Conservation (phyloP, 371 early-diverging fungal species). For the Saksenaea oblongispora region DNA sequence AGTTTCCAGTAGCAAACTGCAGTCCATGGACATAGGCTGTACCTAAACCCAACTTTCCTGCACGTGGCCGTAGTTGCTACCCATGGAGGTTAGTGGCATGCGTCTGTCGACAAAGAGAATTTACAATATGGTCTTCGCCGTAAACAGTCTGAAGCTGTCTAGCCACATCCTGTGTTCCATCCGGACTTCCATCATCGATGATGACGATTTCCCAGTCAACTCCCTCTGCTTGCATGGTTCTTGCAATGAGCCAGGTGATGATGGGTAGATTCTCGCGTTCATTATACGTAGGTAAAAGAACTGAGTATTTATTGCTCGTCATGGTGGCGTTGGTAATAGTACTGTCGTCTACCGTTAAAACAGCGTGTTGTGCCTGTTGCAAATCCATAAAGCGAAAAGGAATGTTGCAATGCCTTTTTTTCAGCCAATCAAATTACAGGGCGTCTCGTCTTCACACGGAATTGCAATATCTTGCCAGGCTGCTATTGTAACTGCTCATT, state of each 20-base stretch:
- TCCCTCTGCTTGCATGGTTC: conserved; percentile 80
- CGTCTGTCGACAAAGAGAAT: conserved; percentile 10
- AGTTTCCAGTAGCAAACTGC: conserved; percentile 92
- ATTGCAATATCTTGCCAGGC: too few species aligned
- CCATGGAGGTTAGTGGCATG: not conserved
- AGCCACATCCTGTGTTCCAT: conserved; percentile 96
- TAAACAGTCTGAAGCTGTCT: conserved; percentile 84
- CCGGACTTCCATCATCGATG: conserved; percentile 99
- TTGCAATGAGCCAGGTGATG: conserved; percentile 89
- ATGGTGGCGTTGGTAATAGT: conserved; percentile 16
- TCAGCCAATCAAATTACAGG: not conserved
- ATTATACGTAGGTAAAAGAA: conserved; percentile 98
- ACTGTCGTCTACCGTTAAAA: conserved; percentile 39
- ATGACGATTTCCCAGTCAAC: conserved; percentile 96
- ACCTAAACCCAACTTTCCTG: conserved; percentile 94
- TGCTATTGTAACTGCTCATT: too few species aligned
- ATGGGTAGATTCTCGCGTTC: conserved; percentile 97
- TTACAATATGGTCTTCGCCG: conserved; percentile 88
- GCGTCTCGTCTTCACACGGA: not conserved
- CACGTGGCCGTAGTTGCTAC: conserved; percentile 84
- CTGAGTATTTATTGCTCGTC: conserved; percentile 75
- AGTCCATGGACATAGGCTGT: conserved; percentile 98
- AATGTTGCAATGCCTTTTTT: not conserved
- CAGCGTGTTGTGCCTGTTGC: conserved; percentile 32
- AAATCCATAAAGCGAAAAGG: not conserved